Conservation (phyloP, 768 basidiomycete genomes). For the Mrakia hoshinonis region DNA sequence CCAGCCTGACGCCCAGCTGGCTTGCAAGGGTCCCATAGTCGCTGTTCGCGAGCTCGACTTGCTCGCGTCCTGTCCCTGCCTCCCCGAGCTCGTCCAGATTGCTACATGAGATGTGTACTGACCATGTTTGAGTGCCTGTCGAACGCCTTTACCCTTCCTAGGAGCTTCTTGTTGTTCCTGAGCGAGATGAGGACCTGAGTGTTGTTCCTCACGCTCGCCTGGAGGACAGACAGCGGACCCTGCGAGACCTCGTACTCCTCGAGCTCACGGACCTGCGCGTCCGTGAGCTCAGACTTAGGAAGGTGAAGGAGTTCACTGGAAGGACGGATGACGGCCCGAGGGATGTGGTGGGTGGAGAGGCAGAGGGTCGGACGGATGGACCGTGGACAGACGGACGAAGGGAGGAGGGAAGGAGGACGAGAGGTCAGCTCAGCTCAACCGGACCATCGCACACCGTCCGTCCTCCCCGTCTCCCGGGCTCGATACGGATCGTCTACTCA, state of each 20-base stretch:
- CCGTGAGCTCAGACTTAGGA: slow-evolving; percentile 93
- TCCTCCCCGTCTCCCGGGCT: background rate
- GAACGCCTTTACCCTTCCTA: slow-evolving; percentile 84
- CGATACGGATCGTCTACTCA: background rate
- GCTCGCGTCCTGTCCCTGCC: background rate
- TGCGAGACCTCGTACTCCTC: slow-evolving; percentile 73
- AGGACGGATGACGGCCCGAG: background rate
- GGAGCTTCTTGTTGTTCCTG: slow-evolving; percentile 93
- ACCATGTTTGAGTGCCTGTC: slow-evolving; percentile 99
- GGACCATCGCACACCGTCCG: background rate
- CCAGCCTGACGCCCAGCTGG: no score
- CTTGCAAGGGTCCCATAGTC: no score
- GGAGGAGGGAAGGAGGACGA: background rate
- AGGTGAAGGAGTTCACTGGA: slow-evolving; percentile 90
- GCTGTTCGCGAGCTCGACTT: background rate
- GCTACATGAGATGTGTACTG: no score
- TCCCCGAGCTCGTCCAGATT: background rate
- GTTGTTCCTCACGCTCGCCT: slow-evolving; percentile 95
- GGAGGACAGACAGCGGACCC: slow-evolving; percentile 83
- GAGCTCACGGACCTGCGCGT: slow-evolving; percentile 86
- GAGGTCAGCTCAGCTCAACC: background rate
- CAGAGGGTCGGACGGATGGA: background rate
- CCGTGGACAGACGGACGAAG: background rate
- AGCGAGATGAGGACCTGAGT: slow-evolving; percentile 94
- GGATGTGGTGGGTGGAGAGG: background rate